These are phyloP conservation scores for Zoysia pacifica DNA, from an alignment of 176 grass and related monocot species.

Conservation along the genomic window DNA sequence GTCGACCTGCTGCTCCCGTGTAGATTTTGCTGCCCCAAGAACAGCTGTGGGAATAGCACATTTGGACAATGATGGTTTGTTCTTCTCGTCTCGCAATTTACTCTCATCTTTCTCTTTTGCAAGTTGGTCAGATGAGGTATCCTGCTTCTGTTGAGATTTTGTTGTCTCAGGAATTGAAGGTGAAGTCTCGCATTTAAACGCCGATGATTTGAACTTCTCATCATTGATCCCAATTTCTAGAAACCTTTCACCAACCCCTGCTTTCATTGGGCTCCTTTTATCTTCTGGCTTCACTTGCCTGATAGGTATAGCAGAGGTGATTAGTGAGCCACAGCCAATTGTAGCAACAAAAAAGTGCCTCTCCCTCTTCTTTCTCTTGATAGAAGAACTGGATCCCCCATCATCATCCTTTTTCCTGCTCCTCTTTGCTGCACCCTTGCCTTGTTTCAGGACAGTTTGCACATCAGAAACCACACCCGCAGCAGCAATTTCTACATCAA, in stretches of 20 bases:
- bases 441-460: conserved; percentile 10
- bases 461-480: neutral
- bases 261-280: conserved; percentile 17
- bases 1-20: conserved; percentile 18
- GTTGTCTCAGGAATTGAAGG: neutral
- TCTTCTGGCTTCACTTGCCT: conserved; percentile 45
- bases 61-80: neutral
- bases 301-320: conserved; percentile 53
- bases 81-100: conserved; percentile 12
- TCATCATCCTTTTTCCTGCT: conserved; percentile 37
- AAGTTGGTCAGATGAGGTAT: neutral
- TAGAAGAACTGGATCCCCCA: neutral
- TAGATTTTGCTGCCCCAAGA: neutral
- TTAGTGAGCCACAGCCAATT: neutral
- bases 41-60: conserved; percentile 3
- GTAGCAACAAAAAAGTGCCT: neutral
- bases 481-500: neutral
- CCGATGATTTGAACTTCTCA: conserved; percentile 11
- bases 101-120: conserved; percentile 5
- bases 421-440: conserved; percentile 30
- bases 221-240: neutral
- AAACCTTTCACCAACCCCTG: conserved; percentile 14
- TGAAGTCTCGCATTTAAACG: conserved; percentile 20
- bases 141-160: conserved; percentile 18
- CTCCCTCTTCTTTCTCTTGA: conserved; percentile 34